Evolutionary conservation across 352 stramenopile genomes (phyloP), one percentile per base, ranked within the genome.

Genomic region (Globisporangium spinosum): DNA sequence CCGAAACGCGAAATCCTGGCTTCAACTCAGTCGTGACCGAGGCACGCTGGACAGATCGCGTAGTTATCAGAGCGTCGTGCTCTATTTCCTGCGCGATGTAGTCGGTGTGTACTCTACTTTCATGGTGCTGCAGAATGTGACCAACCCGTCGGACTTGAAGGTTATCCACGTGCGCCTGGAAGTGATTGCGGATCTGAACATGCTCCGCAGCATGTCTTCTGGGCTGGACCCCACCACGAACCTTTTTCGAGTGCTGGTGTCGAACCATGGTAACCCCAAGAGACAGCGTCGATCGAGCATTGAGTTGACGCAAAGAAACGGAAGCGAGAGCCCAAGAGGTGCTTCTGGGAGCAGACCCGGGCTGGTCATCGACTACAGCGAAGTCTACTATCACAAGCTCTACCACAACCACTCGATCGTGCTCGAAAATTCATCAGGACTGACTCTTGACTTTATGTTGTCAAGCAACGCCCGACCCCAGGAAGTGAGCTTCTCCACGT

Each of bases 371-470:
- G 88, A 96, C 66, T 94, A 90, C 73, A 89, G 82, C 29, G 86
- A 96, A 58, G 85, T 96, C 2, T 96, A 93, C 67, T 96, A 94
- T 62, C 78, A 94, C 80, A 94, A 96, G 65, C 68, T 94, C 3
- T 96, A 96, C 60, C 88, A 94, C 65, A 96, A 96, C 58, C 88
- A 96, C 76, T 96, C 88, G 35, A 91, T 96, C 38, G 82, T 96
- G 70, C 88, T 96, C 22, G 88, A 96, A 64, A 96, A 96, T 56
- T 89, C 86, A 25, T 94, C 86, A 25, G 80, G 82, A n/a, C 69
- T 96, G 68, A 87, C 76, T 43, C 77, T 96, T 20, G 88, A 96
- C 64, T 96, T 96, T 64, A 94, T 93, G 61, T 71, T 96, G 27
- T 93, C 85, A 49, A 96, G 83, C 55, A 96, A 90, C 59, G 86